phyloP scores from a whole-genome alignment of 2,329 filamentous ascomycete species.

The Penicillium janthinellum region DNA sequence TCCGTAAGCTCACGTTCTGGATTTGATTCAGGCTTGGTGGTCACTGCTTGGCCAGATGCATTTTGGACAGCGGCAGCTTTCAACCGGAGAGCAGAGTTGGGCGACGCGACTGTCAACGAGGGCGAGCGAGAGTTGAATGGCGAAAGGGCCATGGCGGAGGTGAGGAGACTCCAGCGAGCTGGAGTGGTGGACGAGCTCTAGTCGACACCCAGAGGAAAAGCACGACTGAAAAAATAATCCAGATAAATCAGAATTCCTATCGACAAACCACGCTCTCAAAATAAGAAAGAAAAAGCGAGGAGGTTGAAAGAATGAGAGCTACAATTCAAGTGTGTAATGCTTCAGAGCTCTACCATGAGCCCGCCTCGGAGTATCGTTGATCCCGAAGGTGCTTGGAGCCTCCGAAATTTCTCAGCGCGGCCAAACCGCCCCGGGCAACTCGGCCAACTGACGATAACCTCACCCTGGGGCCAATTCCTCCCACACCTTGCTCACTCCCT shows the following conservation, averaged over 20 bases:
- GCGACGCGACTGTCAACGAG: slow-evolving; percentile 35
- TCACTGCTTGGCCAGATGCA: slow-evolving; percentile 16
- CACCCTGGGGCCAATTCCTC: slow-evolving; percentile 6
- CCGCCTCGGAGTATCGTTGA: slow-evolving; percentile 30
- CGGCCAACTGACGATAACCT: neutral
- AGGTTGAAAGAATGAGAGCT: neutral
- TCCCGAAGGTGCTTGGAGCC: slow-evolving; percentile 22
- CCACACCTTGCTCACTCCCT: neutral
- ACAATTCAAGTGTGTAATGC: neutral
- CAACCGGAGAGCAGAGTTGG: slow-evolving; percentile 35
- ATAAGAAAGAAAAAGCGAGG: neutral
- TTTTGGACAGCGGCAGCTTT: slow-evolving; percentile 39
- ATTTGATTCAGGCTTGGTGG: slow-evolving; percentile 21
- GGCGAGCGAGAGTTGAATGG: slow-evolving; percentile 45
- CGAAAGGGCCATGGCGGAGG: slow-evolving; percentile 44
- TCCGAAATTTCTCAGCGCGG: slow-evolving; percentile 33
- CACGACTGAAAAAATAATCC: neutral
- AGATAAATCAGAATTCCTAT: no score
- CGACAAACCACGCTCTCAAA: neutral
- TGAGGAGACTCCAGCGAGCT: slow-evolving; percentile 3
- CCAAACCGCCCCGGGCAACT: slow-evolving; percentile 10
- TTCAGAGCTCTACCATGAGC: slow-evolving; percentile 3
- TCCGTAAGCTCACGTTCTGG: slow-evolving; percentile 59
- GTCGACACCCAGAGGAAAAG: neutral
- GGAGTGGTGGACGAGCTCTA: neutral